Conservation (phyloP, 2,329 filamentous ascomycete genomes). For the Aspergillus ruber region DNA sequence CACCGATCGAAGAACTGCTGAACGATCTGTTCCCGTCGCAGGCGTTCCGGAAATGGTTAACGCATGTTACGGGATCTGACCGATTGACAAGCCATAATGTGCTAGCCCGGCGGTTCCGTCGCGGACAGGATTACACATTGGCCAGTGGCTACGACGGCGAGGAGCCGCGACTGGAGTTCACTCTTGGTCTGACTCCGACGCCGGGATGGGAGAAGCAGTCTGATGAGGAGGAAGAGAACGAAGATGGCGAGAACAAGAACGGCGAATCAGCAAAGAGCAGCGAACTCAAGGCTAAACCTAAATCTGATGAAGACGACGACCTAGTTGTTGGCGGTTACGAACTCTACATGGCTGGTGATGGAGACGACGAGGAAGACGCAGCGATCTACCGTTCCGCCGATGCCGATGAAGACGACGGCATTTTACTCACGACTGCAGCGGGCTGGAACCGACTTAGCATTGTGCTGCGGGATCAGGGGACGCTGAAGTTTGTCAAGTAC, state of each 20-base stretch:
- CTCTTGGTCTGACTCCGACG: constrained; percentile 78
- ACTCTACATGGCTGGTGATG: constrained; percentile 84
- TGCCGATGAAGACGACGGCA: constrained; percentile 65
- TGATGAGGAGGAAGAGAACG: constrained; percentile 45
- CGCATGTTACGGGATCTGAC: constrained; percentile 67
- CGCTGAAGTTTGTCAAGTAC: constrained; percentile 93
- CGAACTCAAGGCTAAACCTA: constrained; percentile 31
- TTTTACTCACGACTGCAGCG: constrained; percentile 62
- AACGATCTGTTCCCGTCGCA: constrained; percentile 76
- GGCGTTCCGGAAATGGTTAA: constrained; percentile 85
- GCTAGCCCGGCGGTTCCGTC: constrained; percentile 79
- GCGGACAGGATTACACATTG: constrained; percentile 83
- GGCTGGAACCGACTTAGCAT: constrained; percentile 88
- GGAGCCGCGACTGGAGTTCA: constrained; percentile 74
- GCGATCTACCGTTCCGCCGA: constrained; percentile 73
- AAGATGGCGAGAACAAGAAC: constrained; percentile 39
- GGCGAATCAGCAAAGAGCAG: constrained; percentile 22
- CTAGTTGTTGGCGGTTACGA: constrained; percentile 46
- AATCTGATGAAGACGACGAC: constrained; percentile 21
- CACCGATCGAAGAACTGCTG: constrained; percentile 67
- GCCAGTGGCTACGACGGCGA: constrained; percentile 72
- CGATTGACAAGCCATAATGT: constrained; percentile 65
- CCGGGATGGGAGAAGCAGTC: constrained; percentile 74
- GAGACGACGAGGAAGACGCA: constrained; percentile 51
- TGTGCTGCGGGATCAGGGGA: constrained; percentile 78